Base-by-base conservation (phyloP, 2,329 filamentous ascomycete species). In the Dothidotthia symphoricarpi region DNA sequence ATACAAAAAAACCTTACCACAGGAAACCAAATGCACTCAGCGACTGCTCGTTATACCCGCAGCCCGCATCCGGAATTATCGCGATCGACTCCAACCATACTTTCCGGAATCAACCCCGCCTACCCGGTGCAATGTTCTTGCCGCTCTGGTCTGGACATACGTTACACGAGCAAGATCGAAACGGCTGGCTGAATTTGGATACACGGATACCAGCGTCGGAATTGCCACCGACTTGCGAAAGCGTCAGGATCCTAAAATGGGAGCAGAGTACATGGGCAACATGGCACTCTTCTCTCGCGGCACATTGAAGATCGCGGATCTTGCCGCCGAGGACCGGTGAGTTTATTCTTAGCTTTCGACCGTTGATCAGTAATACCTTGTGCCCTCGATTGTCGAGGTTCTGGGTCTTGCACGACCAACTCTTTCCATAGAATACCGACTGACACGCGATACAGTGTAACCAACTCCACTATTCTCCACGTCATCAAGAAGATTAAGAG, bases 101-200 rank as follows among this genome's bases (percentile, higher is more conserved):
- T 56, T 58, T 12, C 43, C 50, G 2, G 27, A 48, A 4, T 31
- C 50, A 8, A 45, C 47, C 12, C 49, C 49, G 13, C 52, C 57
- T 0, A 61, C 56, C 7, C 53, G 61, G 34, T 66, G 53, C 42
- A 64, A 63, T 32, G 50, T 64, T 4, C 48, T 66, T 25, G 54
- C 59, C 14, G 61, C 62, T 13, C 35, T 66, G 19, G 49, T 64
- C 10, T 66, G 62, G 62, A 63, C 59, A n/a, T 59, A 64, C 27
- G 50, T 63, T 24, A 64, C 61, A 28, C 56, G 62, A 13, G 61
- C 62, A 31, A 52, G 62, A 46, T 53, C 51, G 27, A 27, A 31
- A 4, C 51, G 57, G 29, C 32, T 61, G 26, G 28, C 35, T 12
- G 28, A 47, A n/a, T 45, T 41, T 28, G 47, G 45, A 3, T 30